A percentile compares a stretch with the other conserved stretches of the same genome.
Conservation (phyloP, 73 alveolate genomes). For the Stentor roeselii region DNA sequence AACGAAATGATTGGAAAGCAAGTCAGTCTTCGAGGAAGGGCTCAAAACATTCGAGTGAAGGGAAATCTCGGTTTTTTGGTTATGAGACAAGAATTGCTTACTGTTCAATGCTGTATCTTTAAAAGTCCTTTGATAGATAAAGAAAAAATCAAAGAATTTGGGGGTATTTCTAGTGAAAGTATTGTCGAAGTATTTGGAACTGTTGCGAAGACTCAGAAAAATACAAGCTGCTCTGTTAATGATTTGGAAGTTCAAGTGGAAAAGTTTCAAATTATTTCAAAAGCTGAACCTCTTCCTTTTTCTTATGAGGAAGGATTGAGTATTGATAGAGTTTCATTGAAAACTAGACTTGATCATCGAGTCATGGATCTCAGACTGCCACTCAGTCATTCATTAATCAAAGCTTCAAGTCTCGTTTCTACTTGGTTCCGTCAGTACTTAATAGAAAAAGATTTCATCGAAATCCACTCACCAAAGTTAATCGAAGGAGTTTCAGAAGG, state of each 20-base stretch:
- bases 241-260: slow-evolving; percentile 81
- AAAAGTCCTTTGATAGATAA: slow-evolving; percentile 67
- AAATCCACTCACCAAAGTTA: slow-evolving; percentile 95
- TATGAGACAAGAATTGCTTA: slow-evolving; percentile 79
- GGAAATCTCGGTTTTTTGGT: slow-evolving; percentile 91
- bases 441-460: slow-evolving; percentile 71
- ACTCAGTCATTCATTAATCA: slow-evolving; percentile 87
- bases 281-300: slow-evolving; percentile 91
- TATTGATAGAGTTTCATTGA: slow-evolving; percentile 40
- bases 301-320: slow-evolving; percentile 93
- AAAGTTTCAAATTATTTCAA: slow-evolving; percentile 61
- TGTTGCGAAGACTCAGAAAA: slow-evolving; percentile 65
- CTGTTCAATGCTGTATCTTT: slow-evolving; percentile 86
- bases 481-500: slow-evolving; percentile 98
- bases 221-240: slow-evolving; percentile 67
- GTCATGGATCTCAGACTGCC: slow-evolving; percentile 95
- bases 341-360: slow-evolving; percentile 92
- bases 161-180: slow-evolving; percentile 80
- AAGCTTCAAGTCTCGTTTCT: slow-evolving; percentile 84
- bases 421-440: slow-evolving; percentile 84
- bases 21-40: slow-evolving; percentile 79
- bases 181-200: slow-evolving; percentile 82
- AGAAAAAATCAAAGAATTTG: slow-evolving; percentile 77
- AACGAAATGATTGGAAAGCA: too few species aligned
- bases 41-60: slow-evolving; percentile 84